These are phyloP conservation scores for Pinus tabuliformis DNA, from an alignment of 75 land plant species.

Conservation along the genomic window DNA sequence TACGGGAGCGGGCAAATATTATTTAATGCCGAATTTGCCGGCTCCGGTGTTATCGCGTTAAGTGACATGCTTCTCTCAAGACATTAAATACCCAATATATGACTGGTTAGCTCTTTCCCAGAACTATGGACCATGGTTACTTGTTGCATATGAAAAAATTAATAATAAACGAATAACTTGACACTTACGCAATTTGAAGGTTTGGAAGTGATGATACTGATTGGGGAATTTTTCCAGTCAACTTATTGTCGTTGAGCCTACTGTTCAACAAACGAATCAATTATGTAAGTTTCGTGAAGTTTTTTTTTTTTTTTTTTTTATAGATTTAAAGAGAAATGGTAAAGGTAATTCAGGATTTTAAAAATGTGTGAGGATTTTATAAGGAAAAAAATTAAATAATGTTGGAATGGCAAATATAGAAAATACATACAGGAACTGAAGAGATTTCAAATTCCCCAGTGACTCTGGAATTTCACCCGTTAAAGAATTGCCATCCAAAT, in stretches of 20 bases:
- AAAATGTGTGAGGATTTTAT: too few relatives aligned
- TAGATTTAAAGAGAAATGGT: too few relatives aligned
- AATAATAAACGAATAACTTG: background rate
- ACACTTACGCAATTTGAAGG: constrained; percentile 90
- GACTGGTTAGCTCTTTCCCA: too few relatives aligned
- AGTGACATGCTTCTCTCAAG: too few relatives aligned
- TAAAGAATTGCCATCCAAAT: constrained; percentile 85
- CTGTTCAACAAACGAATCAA: constrained; percentile 22
- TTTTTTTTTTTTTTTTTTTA: too few relatives aligned
- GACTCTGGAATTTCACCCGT: constrained; percentile 79
- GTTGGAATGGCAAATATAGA: background rate
- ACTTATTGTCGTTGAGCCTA: constrained; percentile 75
- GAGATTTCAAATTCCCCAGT: constrained; percentile 76
- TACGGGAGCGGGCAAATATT: too few relatives aligned
- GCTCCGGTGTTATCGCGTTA: too few relatives aligned
- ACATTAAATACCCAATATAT: too few relatives aligned
- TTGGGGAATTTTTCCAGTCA: constrained; percentile 81
- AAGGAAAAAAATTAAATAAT: background rate
- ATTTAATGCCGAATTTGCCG: too few relatives aligned
- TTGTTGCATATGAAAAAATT: too few relatives aligned
- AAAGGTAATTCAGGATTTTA: too few relatives aligned
- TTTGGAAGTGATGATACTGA: constrained; percentile 46
- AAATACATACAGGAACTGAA: constrained; percentile 83
- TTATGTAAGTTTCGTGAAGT: background rate
- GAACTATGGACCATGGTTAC: background rate